Base-by-base conservation (phyloP, 2,329 filamentous ascomycete species). In the Fusarium praegraminearum region DNA sequence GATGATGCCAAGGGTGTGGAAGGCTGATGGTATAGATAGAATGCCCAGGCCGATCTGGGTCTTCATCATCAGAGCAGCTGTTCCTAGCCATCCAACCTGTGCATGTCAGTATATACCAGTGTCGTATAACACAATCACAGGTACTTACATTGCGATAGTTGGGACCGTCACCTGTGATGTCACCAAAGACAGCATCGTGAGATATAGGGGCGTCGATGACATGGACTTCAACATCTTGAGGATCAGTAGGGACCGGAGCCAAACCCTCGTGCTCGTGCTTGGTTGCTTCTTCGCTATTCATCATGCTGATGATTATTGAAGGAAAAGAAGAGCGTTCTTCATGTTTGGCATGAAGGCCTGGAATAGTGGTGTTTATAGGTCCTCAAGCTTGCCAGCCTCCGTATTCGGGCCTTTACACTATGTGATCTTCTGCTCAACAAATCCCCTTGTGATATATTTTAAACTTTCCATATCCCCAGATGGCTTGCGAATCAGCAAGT, bases 51-150 rank as follows among this genome's bases (percentile, higher is more conserved):
- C 82, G 40, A 83, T 79, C 65, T 83, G 80, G 4, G 79, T 82
- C 75, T 84, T 83, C 79, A 83, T 81, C 81, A 83, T 84, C 32
- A 84, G 75, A 22, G 78, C 80, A 1, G 77, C 69, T 22, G 82
- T 82, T 24, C 81, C 82, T 4, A 81, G 51, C 82, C 81, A 84
- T 46, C 81, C 80, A 13, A 44, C 82, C 78, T 80, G 79, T 53
- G 24, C 41, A 18, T n/a, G 16, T 58, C 7, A 58, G 38, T 16
- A 26, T 7, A 8, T 20, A 11, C 3, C 15, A 13, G 18, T 35
- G 5, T n/a, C 13, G 13, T 4, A 7, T 6, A 50, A 18, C 5
- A 7, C 18, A 41, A 58, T 7, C 16, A 38, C 18, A 10, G 16
- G 12, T 32, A 44, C 69, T 45, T 65, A 76, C 76, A 53, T 71